These are phyloP conservation scores for Echium plantagineum DNA, from an alignment of 257 asterid genomes.

Conservation along the genomic window DNA sequence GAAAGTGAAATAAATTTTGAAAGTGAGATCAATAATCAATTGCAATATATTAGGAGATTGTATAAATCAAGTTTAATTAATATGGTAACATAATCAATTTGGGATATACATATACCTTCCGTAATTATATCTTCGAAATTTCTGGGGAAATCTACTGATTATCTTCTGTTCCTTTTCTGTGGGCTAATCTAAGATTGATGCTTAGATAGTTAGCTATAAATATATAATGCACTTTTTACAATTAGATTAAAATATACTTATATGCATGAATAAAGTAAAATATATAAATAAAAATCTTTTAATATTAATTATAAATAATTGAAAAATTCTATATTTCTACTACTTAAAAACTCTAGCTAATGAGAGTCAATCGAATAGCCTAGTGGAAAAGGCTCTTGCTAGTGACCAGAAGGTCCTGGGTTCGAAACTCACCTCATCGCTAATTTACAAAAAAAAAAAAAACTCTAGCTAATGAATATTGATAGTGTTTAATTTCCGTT, in stretches of 20 bases:
- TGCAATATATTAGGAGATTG: background rate
- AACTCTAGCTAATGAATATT: too few species aligned
- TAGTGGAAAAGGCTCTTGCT: too few species aligned
- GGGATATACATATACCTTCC: slow-evolving; percentile 21
- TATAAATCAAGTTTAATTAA: slow-evolving; percentile 14
- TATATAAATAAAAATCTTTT: too few species aligned
- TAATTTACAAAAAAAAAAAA: too few species aligned
- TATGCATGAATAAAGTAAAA: background rate
- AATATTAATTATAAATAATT: background rate
- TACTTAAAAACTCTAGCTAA: too few species aligned
- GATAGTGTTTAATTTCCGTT: too few species aligned
- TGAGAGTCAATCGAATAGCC: too few species aligned
- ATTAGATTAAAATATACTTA: too few species aligned
- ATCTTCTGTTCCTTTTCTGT: background rate
- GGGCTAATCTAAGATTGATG: background rate
- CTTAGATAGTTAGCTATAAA: background rate
- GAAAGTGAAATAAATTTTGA: background rate
- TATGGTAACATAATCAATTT: slow-evolving; percentile 34
- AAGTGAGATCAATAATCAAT: background rate
- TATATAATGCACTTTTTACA: background rate
- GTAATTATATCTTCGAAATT: slow-evolving; percentile 18
- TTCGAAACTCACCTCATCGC: too few species aligned
- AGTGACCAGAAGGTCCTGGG: too few species aligned
- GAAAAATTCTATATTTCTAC: background rate
- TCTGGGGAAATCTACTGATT: slow-evolving; percentile 9